phyloP scores from a whole-genome alignment of 208 protist species.

The Giardia muris region DNA sequence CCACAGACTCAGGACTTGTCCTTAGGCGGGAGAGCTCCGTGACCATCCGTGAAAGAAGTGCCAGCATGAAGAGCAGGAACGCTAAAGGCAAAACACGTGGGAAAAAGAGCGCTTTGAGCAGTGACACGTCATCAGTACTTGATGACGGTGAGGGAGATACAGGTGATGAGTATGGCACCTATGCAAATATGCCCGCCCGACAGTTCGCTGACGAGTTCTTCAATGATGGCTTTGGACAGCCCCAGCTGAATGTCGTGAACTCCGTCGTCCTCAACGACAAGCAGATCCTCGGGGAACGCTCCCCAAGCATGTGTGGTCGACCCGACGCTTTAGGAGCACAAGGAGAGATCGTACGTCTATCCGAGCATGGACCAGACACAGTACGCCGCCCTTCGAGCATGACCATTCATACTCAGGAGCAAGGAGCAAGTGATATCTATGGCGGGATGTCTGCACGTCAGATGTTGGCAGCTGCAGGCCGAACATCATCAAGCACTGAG shows the following conservation, averaged over 20 bases:
- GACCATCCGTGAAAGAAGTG: not conserved
- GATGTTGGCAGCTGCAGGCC: not conserved
- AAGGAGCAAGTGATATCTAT: no score
- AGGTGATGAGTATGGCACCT: not conserved
- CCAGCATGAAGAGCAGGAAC: not conserved
- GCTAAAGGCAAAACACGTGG: not conserved
- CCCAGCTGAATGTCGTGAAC: not conserved
- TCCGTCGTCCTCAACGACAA: not conserved
- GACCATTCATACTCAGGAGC: not conserved
- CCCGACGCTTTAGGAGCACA: not conserved
- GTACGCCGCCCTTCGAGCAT: no score
- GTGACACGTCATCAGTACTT: not conserved
- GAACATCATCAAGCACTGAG: no score
- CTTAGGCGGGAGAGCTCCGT: no score
- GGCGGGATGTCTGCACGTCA: not conserved
- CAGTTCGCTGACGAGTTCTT: not conserved
- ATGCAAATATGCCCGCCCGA: not conserved
- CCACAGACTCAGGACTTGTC: not conserved
- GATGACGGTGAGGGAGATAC: not conserved
- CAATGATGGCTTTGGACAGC: not conserved
- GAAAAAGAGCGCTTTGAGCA: not conserved
- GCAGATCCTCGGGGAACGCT: not conserved
- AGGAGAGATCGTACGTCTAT: not conserved
- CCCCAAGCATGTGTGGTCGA: not conserved
- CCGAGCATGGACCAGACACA: not conserved